phyloP scores from a whole-genome alignment of 2,329 filamentous ascomycete species.

The Diaporthe citrichinensis region DNA sequence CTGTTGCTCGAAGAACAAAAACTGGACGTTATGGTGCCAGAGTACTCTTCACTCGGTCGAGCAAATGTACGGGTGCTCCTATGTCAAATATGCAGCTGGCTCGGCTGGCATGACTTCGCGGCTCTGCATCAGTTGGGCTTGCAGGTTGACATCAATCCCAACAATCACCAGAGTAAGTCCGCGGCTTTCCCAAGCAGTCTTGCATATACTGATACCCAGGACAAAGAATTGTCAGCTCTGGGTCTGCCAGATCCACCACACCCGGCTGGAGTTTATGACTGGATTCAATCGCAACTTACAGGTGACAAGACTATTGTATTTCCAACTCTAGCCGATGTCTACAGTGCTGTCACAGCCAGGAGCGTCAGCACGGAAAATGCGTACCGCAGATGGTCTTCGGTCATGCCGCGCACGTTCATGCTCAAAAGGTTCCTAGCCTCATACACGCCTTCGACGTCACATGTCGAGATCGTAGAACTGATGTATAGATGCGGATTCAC shows the following conservation, averaged over 20 bases:
- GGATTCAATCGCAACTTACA: slow-evolving; percentile 65
- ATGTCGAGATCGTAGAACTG: slow-evolving; percentile 78
- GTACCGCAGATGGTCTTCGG: slow-evolving; percentile 58
- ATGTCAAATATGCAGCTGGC: slow-evolving; percentile 85
- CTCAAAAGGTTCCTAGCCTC: slow-evolving; percentile 77
- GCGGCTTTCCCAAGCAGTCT: not conserved
- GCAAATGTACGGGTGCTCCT: slow-evolving; percentile 78
- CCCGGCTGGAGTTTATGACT: slow-evolving; percentile 61
- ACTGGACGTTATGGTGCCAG: slow-evolving; percentile 72
- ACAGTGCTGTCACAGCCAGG: slow-evolving; percentile 55
- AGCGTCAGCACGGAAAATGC: slow-evolving; percentile 53
- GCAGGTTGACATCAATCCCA: slow-evolving; percentile 60
- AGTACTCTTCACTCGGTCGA: slow-evolving; percentile 59
- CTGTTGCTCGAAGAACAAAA: slow-evolving; percentile 92
- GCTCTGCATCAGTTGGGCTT: slow-evolving; percentile 67
- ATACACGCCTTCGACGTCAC: slow-evolving; percentile 64
- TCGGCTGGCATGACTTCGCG: slow-evolving; percentile 75
- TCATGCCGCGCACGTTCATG: slow-evolving; percentile 78
- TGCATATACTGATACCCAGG: slow-evolving; percentile 15
- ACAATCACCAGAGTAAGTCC: slow-evolving; percentile 57
- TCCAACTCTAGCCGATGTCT: slow-evolving; percentile 61
- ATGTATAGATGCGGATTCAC: slow-evolving; percentile 80
- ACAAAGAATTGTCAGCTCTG: slow-evolving; percentile 47
- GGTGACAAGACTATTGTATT: slow-evolving; percentile 55
- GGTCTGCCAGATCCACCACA: slow-evolving; percentile 50